Percentiles rank a stretch among this genome's conserved stretches.
phyloP scores from a whole-genome alignment of 2,329 filamentous ascomycete genomes.

The Cytospora piceicola region DNA sequence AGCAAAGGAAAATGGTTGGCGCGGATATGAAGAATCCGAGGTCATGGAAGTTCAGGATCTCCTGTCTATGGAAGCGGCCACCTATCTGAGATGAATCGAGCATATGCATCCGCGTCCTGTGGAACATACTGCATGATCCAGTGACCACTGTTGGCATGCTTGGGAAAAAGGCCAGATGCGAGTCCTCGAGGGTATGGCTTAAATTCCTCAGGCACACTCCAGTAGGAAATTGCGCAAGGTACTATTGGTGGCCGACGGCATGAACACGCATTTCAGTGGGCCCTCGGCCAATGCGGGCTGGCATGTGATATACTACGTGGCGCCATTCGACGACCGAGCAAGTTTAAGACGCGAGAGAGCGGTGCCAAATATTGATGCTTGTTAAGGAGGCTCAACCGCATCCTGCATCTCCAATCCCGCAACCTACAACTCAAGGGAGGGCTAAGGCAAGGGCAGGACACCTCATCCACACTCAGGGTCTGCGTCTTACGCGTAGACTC shows the following conservation, averaged over 20 bases:
- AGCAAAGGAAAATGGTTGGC: constrained; percentile 67
- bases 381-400: not conserved
- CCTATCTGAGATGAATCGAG: constrained; percentile 48
- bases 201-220: not conserved
- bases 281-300: constrained; percentile 41
- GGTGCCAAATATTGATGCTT: constrained; percentile 2
- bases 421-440: not conserved
- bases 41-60: constrained; percentile 72
- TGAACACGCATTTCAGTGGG: constrained; percentile 38
- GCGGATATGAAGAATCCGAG: constrained; percentile 73
- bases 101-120: constrained; percentile 12
- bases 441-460: not conserved
- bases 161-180: constrained; percentile 10
- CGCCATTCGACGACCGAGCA: constrained; percentile 40
- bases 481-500: not conserved
- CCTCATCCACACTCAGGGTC: not conserved
- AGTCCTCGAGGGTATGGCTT: constrained; percentile 17
- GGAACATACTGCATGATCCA: constrained; percentile 31
- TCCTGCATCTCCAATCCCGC: not conserved
- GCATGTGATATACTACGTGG: constrained; percentile 42
- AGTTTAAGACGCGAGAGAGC: constrained; percentile 15
- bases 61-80: constrained; percentile 56
- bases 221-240: constrained; percentile 1
- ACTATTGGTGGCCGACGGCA: constrained; percentile 37
- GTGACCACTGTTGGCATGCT: constrained; percentile 37